These are phyloP conservation scores for Aspergillus leporis DNA, from an alignment of 495 filamentous ascomycete species.

Conservation along the genomic window DNA sequence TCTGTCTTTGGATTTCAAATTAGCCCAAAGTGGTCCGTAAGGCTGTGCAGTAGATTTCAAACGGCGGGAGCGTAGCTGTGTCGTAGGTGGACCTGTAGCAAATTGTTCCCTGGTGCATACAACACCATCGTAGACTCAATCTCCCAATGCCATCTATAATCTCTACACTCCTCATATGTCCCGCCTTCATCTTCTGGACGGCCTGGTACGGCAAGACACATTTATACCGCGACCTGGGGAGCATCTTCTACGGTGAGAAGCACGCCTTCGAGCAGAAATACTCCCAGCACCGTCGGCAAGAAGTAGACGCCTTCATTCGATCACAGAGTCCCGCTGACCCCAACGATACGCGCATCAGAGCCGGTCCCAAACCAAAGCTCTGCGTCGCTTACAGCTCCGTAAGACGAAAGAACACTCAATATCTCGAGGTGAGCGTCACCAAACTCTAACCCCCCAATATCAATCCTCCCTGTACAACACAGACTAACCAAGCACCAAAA, in stretches of 20 bases:
- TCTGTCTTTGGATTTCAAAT: too few species aligned
- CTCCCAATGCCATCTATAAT: background rate
- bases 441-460: background rate
- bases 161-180: background rate
- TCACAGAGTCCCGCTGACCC: background rate
- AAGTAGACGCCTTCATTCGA: background rate
- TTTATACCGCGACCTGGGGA: slow-evolving; percentile 3
- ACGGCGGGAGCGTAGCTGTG: too few species aligned
- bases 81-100: too few species aligned
- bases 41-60: too few species aligned
- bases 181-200: background rate
- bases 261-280: background rate
- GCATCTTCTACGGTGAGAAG: background rate
- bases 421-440: background rate
- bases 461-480: too few species aligned
- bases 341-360: background rate
- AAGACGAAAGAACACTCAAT: background rate
- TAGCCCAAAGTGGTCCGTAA: too few species aligned
- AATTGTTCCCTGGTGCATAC: background rate
- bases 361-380: background rate
- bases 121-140: background rate
- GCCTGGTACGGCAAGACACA: slow-evolving; percentile 2
- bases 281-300: background rate
- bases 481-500: background rate
- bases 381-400: background rate